Evolutionary conservation across 306 rosid genomes (phyloP), one percentile per base, ranked within the genome.

Genomic region (Datisca glomerata): DNA sequence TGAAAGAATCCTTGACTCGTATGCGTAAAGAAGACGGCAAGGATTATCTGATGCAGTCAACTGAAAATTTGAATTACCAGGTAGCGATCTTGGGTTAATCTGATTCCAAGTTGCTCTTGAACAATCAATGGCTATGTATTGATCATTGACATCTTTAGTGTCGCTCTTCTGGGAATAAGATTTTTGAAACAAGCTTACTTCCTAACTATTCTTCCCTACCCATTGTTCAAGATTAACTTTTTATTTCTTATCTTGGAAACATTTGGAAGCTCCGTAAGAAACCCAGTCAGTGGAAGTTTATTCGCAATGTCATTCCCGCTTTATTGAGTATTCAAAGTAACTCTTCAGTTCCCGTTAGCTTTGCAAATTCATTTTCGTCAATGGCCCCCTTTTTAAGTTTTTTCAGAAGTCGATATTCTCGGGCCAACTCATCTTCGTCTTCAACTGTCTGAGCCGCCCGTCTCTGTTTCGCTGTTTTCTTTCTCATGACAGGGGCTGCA

Each of bases 381-480:
- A 83, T 84, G 37, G 74, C 57, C 18, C 97, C 93, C 72, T 63
- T 87, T 53, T 87, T 87, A 41, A 83, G 72, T 67, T 87, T 87
- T 61, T 89, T 89, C 70, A 77, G 65, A 35, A 84, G 58, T 24
- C 95, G 81, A 60, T 89, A 80, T 20, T 80, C 98, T 24, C 64
- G 75, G 34, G 57, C 42, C 63, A 89, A 50, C 68, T 80, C 98
- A 53, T 89, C 98, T 5, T 61, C 95, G 9, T 89, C 95, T 72
- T 77, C 95, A 41, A 67, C 31, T 59, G 84, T 56, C 72, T 84
- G 98, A 53, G 32, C 51, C 58, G 93, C 81, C 20, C 95, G 95
- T 56, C 98, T 75, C 67, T 84, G 93, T 66, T 60, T 61, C 8
- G 91, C 98, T 11, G 95, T 84, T 66, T 77, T 78, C 81, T 89